These are phyloP conservation scores for Saccharomyces hybrid DNA, from an alignment of 1,139 yeast genomes.

Conservation along the genomic window DNA sequence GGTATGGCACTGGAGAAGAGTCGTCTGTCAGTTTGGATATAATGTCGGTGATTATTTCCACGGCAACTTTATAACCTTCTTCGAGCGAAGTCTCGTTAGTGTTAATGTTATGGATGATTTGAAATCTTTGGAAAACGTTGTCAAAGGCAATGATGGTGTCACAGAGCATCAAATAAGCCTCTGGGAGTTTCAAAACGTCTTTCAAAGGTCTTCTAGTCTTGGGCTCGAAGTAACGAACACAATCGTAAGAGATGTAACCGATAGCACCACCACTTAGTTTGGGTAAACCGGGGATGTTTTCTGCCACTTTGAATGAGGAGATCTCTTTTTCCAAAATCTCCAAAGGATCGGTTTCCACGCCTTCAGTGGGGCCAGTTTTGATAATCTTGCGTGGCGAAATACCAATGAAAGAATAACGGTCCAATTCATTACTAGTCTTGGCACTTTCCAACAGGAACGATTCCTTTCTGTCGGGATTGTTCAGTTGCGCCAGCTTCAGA, in stretches of 20 bases:
- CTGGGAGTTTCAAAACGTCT: slow-evolving; percentile 80
- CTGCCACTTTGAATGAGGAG: slow-evolving; percentile 54
- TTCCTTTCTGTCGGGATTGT: slow-evolving; percentile 48
- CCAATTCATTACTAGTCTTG: slow-evolving; percentile 79
- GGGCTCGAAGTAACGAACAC: slow-evolving; percentile 94
- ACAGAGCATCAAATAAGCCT: slow-evolving; percentile 83
- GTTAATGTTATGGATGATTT: slow-evolving; percentile 70
- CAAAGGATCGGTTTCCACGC: slow-evolving; percentile 71
- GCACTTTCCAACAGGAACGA: slow-evolving; percentile 87
- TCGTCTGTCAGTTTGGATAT: slow-evolving; percentile 39
- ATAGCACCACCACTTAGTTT: slow-evolving; percentile 90
- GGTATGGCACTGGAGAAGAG: slow-evolving; percentile 37
- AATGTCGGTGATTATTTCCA: slow-evolving; percentile 47
- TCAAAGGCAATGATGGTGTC: slow-evolving; percentile 88
- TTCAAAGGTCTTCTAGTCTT: slow-evolving; percentile 63
- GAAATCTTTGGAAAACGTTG: slow-evolving; percentile 87
- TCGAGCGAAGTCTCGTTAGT: slow-evolving; percentile 38
- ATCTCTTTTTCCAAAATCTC: slow-evolving; percentile 66
- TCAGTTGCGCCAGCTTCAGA: slow-evolving; percentile 68
- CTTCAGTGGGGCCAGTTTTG: slow-evolving; percentile 62
- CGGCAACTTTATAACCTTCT: slow-evolving; percentile 49
- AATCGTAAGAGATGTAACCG: slow-evolving; percentile 92
- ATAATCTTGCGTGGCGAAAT: slow-evolving; percentile 73
- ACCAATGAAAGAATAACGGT: slow-evolving; percentile 87
- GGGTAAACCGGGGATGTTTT: slow-evolving; percentile 68